Evolutionary conservation across 2,329 filamentous ascomycete species (phyloP).

Genomic region (Sclerotinia sclerotiorum): DNA sequence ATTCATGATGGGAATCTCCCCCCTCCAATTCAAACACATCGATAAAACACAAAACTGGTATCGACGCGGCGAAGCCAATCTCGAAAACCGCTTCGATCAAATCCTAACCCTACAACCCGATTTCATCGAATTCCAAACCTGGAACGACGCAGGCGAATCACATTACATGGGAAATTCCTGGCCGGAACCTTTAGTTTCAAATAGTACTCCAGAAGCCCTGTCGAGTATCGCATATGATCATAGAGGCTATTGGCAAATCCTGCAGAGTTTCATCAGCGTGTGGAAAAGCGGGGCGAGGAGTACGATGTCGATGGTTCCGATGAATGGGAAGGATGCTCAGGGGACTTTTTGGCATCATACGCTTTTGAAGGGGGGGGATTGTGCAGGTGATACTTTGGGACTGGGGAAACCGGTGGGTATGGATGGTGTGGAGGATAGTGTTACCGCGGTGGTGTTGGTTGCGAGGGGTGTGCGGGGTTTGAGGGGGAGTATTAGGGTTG

Average conservation of each 20-base stretch:
- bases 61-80: slow-evolving; percentile 43
- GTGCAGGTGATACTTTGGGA: slow-evolving; percentile 8
- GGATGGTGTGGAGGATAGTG: slow-evolving; percentile 19
- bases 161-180: slow-evolving; percentile 46
- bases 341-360: slow-evolving; percentile 41
- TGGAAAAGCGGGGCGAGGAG: slow-evolving; percentile 41
- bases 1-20: slow-evolving; percentile 45
- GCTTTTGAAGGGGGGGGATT: slow-evolving; percentile 23
- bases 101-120: slow-evolving; percentile 42
- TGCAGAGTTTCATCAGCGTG: slow-evolving; percentile 42
- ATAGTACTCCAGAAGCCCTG: slow-evolving; percentile 32
- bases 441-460: slow-evolving; percentile 26
- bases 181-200: slow-evolving; percentile 39
- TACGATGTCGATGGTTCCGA: slow-evolving; percentile 30
- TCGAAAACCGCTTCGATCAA: slow-evolving; percentile 39
- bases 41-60: slow-evolving; percentile 39
- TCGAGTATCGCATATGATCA: slow-evolving; percentile 42
- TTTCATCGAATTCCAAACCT: slow-evolving; percentile 44
- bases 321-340: slow-evolving; percentile 28
- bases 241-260: slow-evolving; percentile 41
- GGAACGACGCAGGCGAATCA: slow-evolving; percentile 45
- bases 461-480: slow-evolving; percentile 21
- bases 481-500: slow-evolving; percentile 20
- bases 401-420: slow-evolving; percentile 19
- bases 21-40: slow-evolving; percentile 45